Conservation (phyloP, 768 basidiomycete genomes). For the Boletus patriciae region DNA sequence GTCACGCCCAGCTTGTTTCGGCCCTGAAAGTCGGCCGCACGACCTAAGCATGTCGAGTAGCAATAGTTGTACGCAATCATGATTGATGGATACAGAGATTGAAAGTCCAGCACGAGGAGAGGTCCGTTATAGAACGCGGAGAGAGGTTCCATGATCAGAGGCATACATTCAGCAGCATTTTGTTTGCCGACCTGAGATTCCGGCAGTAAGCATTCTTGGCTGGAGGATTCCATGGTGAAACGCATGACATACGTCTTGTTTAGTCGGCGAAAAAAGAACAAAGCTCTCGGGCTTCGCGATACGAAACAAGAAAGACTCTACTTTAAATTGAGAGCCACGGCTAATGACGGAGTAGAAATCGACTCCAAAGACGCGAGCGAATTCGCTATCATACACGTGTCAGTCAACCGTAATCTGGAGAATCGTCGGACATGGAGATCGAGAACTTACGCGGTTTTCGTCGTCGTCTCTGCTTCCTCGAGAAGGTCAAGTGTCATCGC, state of each 20-base stretch:
- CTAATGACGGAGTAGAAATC: constrained; percentile 96
- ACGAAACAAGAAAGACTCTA: constrained; percentile 97
- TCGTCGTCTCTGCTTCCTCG: constrained; percentile 76
- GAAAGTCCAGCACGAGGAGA: constrained; percentile 92
- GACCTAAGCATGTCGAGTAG: constrained; percentile 94
- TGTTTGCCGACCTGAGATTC: constrained; percentile 80
- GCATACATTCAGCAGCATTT: constrained; percentile 95
- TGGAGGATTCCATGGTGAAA: not conserved
- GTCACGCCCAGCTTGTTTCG: constrained; percentile 85
- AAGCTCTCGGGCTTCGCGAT: constrained; percentile 96
- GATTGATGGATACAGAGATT: constrained; percentile 92
- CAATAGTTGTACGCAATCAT: constrained; percentile 99
- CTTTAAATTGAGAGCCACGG: constrained; percentile 97
- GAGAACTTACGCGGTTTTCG: constrained; percentile 78
- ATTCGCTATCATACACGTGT: constrained; percentile 62
- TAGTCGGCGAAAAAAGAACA: constrained; percentile 86
- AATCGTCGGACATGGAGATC: not conserved
- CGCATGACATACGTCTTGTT: constrained; percentile 62
- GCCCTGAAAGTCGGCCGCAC: constrained; percentile 83
- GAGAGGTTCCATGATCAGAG: constrained; percentile 91
- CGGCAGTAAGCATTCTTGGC: not conserved
- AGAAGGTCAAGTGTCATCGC: constrained; percentile 75
- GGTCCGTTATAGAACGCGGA: constrained; percentile 94
- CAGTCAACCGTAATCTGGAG: not conserved
- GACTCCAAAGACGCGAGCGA: constrained; percentile 95